Percentiles rank a stretch among this genome's conserved stretches.
These are phyloP conservation scores for Dalbergia oliveri DNA, from an alignment of 306 rosid species.

Conservation along the genomic window DNA sequence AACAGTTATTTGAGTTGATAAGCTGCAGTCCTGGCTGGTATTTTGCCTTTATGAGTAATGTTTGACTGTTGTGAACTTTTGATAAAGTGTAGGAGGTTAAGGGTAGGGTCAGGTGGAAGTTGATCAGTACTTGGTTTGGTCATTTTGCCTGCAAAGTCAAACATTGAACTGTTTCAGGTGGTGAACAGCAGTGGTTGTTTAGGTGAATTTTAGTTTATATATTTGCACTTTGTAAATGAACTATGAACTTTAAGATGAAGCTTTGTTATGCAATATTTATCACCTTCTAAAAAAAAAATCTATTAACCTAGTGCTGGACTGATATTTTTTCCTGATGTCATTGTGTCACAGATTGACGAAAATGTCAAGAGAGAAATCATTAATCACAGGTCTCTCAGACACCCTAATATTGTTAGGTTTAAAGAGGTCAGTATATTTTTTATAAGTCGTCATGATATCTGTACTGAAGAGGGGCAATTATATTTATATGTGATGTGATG, in stretches of 20 bases:
- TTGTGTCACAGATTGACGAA: conserved; percentile 83
- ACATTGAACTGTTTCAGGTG: conserved; percentile 1
- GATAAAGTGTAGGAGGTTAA: not conserved
- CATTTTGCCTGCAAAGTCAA: conserved; percentile 13
- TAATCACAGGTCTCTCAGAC: conserved; percentile 95
- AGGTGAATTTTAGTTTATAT: conserved; percentile 8
- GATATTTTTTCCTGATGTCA: conserved; percentile 24
- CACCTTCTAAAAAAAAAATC: not conserved
- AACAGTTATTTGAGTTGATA: not conserved
- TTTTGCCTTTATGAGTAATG: not conserved
- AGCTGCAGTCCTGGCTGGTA: not conserved
- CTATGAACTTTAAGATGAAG: not conserved
- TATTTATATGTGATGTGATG: conserved; percentile 1
- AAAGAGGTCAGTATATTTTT: conserved; percentile 75
- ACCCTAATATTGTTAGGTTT: conserved; percentile 93
- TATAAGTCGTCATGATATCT: not conserved
- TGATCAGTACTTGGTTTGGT: conserved; percentile 27
- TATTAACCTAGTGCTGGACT: not conserved
- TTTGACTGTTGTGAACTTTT: no score
- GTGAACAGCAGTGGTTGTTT: conserved; percentile 12
- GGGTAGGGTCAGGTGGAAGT: conserved; percentile 5
- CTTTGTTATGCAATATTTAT: conserved; percentile 4
- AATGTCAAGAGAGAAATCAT: conserved; percentile 96
- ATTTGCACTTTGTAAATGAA: conserved; percentile 15
- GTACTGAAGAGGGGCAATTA: not conserved